Percentiles rank a stretch among this genome's conserved stretches.
Evolutionary conservation across 2,329 filamentous ascomycete genomes (phyloP).

Genomic region (Fusarium compactum): DNA sequence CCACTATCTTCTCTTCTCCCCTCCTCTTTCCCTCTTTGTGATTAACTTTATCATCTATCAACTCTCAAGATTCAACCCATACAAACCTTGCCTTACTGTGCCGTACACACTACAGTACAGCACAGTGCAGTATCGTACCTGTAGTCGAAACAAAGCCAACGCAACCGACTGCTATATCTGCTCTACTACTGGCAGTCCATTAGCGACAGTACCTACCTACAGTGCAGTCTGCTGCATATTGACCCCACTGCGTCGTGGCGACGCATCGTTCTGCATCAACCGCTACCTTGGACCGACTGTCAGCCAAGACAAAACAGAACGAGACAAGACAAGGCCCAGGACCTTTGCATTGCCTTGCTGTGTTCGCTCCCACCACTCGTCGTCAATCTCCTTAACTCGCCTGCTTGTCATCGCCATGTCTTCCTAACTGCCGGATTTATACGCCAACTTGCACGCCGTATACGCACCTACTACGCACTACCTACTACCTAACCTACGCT

Average conservation of each 20-base stretch:
- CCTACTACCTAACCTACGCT: slow-evolving; percentile 1
- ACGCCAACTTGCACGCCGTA: slow-evolving; percentile 20
- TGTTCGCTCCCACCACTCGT: slow-evolving; percentile 4
- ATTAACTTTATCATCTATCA: slow-evolving; percentile 31
- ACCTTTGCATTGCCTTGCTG: slow-evolving; percentile 10
- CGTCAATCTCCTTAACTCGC: slow-evolving; percentile 8
- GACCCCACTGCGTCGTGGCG: slow-evolving; percentile 45
- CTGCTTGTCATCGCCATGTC: slow-evolving; percentile 34
- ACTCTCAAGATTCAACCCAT: slow-evolving; percentile 14
- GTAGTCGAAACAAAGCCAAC: slow-evolving; percentile 22
- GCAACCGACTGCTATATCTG: slow-evolving; percentile 15
- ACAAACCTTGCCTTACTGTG: slow-evolving; percentile 29
- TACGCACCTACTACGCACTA: slow-evolving; percentile 15
- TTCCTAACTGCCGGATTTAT: slow-evolving; percentile 21
- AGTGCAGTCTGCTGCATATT: slow-evolving; percentile 37
- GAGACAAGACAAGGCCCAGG: slow-evolving; percentile 5
- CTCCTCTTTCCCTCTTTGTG: slow-evolving; percentile 6
- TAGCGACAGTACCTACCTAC: slow-evolving; percentile 8
- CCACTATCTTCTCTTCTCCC: slow-evolving; percentile 5
- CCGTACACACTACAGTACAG: slow-evolving; percentile 15
- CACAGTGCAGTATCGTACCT: slow-evolving; percentile 1
- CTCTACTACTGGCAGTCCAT: not conserved
- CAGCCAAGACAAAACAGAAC: slow-evolving; percentile 23
- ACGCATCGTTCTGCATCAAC: slow-evolving; percentile 37
- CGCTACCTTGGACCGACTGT: slow-evolving; percentile 5